Evolutionary conservation across 2,329 filamentous ascomycete genomes (phyloP), one percentile per base, ranked within the genome.

Genomic region (Bipolaris victoriae): DNA sequence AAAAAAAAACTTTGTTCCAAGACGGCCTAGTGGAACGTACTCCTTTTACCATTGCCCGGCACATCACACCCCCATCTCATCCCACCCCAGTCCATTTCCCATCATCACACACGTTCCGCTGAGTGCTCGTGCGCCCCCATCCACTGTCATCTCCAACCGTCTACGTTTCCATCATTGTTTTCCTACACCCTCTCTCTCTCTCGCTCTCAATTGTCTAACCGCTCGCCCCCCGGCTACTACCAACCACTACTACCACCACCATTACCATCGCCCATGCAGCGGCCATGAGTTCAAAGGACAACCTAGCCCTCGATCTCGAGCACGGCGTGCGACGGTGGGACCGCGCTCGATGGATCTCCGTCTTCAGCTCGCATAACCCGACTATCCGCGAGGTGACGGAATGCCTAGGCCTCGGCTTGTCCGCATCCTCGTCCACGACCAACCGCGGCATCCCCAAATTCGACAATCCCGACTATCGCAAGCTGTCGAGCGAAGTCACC

Each of bases 381-480:
- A 76, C 73, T 55, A 75, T 76, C 58, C 73, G 73, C 62, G 71
- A 76, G 60, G 70, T 76, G 26, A 75, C 72, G 41, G 73, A 76
- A 60, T 73, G 69, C 56, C 61, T 76, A 47, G 73, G 73, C 43
- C 64, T 76, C 44, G 71, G 71, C 58, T 58, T 74, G 41, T 72
- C 70, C 18, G 70, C 72, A 45, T 72, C 70, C n/a, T 70, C 68
- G 56, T 72, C 69, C 20, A 75, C 69, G 45, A 74, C 72, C 43
- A 75, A 75, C 58, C 70, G 72, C 53, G 73, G 73, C 62, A 76
- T 76, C 52, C 72, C 72, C 55, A 76, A 76, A 48, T 76, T 76
- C 67, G 73, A 76, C 66, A 73, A 73, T 40, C 73, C 73, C 26
- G 71, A 76, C 44, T 73, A 72, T 60, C 69, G 68, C 58, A 74